Conservation (phyloP, 2,329 filamentous ascomycete genomes). For the Bisporella sp. region DNA sequence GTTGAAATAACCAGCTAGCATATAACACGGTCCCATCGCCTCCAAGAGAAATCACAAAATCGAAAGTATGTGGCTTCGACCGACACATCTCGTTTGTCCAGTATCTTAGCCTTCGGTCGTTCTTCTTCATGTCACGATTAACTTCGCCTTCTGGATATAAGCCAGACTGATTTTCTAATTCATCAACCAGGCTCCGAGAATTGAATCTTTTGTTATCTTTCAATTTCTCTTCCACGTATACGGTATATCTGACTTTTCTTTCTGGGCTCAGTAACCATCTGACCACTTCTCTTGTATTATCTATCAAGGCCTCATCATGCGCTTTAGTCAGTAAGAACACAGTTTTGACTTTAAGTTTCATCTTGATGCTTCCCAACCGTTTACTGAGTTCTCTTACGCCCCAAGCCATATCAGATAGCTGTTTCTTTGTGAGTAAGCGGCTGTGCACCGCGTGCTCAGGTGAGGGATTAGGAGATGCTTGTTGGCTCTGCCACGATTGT, state of each 20-base stretch:
- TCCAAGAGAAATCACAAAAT: constrained; percentile 86
- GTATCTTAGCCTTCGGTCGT: constrained; percentile 54
- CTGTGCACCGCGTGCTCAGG: constrained; percentile 35
- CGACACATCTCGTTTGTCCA: constrained; percentile 80
- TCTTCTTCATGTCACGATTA: constrained; percentile 3
- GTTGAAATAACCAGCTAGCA: constrained; percentile 93
- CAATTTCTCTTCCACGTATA: constrained; percentile 78
- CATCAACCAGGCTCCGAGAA: constrained; percentile 56
- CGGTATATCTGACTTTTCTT: constrained; percentile 59
- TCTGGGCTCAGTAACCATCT: constrained; percentile 75
- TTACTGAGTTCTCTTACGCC: constrained; percentile 87
- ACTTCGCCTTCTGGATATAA: constrained; percentile 25
- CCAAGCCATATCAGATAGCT: constrained; percentile 95
- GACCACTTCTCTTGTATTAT: constrained; percentile 68
- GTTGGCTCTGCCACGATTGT: constrained; percentile 41
- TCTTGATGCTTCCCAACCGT: constrained; percentile 71
- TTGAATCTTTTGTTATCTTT: constrained; percentile 68
- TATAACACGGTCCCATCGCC: constrained; percentile 97
- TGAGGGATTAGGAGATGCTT: constrained; percentile 7
- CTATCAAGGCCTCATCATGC: constrained; percentile 76
- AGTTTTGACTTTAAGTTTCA: constrained; percentile 73
- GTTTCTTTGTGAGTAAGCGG: constrained; percentile 87
- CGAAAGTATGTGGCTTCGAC: constrained; percentile 76
- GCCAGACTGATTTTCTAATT: constrained; percentile 43
- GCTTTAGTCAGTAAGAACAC: constrained; percentile 89